Base-by-base conservation (phyloP, 495 filamentous ascomycete genomes). In the Trichocladium antarcticum region DNA sequence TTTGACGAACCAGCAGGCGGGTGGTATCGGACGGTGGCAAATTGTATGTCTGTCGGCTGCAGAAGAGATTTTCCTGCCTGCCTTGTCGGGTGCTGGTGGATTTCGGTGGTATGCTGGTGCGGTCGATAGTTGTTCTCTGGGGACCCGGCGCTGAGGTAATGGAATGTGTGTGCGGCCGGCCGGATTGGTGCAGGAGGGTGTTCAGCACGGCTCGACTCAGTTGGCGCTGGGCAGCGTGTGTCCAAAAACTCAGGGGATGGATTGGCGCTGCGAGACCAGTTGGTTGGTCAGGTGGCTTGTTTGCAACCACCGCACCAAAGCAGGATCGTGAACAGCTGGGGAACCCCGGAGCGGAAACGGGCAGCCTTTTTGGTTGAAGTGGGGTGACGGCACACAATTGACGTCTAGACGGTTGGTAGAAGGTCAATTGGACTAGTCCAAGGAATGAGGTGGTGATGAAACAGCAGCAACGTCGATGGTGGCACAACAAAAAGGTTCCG, bases 21-120 rank as follows among this genome's bases (percentile, higher is more conserved):
- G 36, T 42, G 37, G 34, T 50, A 44, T 54, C 22, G 37, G 46
- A 48, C 36, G 58, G 62, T 63, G 62, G 62, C 62, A 49, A 65
- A 65, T n/a, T n/a, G n/a, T 61, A 54, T 56, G 55, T 57, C 50
- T 49, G 42, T 2, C 22, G 3, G 42, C 57, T 58, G 58, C 57
- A 59, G 46, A 52, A 61, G 60, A 55, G 48, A 54, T 45, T 61
- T 61, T 62, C 54, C 38, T 17, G 36, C 27, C 28, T 38, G 36
- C 22, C 29, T 42, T 48, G 37, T 45, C 42, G 49, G 35, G 20
- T 17, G 28, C n/a, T 31, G 24, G 42, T 42, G 37, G 37, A 29
- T 35, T 19, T 21, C 47, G 53, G 32, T 34, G 20, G 37, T 44
- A 40, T 47, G 37, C 46, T 14, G 37, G 45, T 32, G 20, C 49